Base-by-base conservation (phyloP, 306 rosid genomes). In the Dryas alaskensis region DNA sequence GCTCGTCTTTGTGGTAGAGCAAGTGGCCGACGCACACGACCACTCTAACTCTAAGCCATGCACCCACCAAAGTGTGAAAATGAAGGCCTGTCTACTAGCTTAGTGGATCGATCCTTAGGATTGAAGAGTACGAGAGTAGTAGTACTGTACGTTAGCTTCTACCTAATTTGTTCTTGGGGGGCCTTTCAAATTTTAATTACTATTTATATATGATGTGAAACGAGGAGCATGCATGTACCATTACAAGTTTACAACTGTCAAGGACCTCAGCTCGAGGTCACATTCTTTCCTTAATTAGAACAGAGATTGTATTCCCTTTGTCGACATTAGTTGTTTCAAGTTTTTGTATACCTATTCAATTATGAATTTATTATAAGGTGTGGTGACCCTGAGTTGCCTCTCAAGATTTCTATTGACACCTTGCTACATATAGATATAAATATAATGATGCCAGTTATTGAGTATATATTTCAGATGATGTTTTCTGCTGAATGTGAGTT, bases 181-280 rank as follows among this genome's bases (percentile, higher is more conserved):
- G 70, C 78, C 37, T 31, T 31, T 31, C 37, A 31, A 31, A 31
- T 63, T 58, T 17, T 49, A 73, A 72, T 47, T 43, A 42, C 75
- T 81, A 67, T 64, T 65, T 81, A 50, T 73, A 50, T 12, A 46
- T 71, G 48, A n/a, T 65, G 65, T 63, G 58, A 47, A 69, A 66
- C 39, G 65, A 22, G 73, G 50, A 60, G 70, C 66, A 79, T 72
- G 52, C 63, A 77, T 74, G 55, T 47, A 6, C 81, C 73, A 45
- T 12, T 45, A 14, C 47, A 44, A 79, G 58, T 22, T 78, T 78
- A 58, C 69, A 45, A 45, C 76, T 59, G 43, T 66, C 44, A 52
- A 81, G 76, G 92, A 80, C 88, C 98, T 82, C 91, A 92, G 54
- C 98, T 92, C 92, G 90, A 85, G 98, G 98, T 88, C 96, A 65